Base-by-base conservation (phyloP, 441 rosid genomes). In the Adansonia madagascariensis region DNA sequence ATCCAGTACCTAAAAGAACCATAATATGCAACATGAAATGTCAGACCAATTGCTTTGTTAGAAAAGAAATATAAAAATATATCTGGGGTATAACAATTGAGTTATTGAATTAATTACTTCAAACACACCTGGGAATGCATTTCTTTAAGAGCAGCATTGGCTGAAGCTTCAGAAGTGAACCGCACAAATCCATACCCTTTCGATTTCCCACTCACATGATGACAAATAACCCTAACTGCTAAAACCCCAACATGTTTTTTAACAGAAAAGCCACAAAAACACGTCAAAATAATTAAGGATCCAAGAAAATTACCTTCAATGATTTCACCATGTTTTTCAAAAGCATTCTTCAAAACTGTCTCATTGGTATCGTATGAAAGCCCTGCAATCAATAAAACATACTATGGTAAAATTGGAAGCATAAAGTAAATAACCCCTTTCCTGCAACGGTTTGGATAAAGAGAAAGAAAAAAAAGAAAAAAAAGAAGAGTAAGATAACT, bases 151-250 rank as follows among this genome's bases (percentile, higher is more conserved):
- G 92, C 98, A 61, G 3, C 20, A 12, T 74, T 73, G 63, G 92
- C 96, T 10, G 92, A 86, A 78, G 79, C 86, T 78, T 87, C 89
- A 39, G 88, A 84, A 74, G 80, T 43, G 27, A 87, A 87, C 9
- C 60, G 65, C 66, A 93, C 94, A 87, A 93, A 91, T 6, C 94
- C 94, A 50, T 88, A 91, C 4, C 97, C 92, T 83, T 85, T 86
- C 6, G 98, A 93, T 81, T 88, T 83, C 52, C 95, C 92, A 47
- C 79, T 87, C 80, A 80, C 86, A 50, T 70, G 91, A 80, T 93
- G 91, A 18, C 94, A 89, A 80, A 89, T 85, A 47, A 93, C 88
- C 60, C 79, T 85, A 65, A 88, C 96, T 88, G 87, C 61, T 64
- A 41, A 71, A 80, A 35, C 6, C 39, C 6, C 52, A 52, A 63